phyloP scores from a whole-genome alignment of 2,329 filamentous ascomycete genomes.

The Erysiphe pulchra region DNA sequence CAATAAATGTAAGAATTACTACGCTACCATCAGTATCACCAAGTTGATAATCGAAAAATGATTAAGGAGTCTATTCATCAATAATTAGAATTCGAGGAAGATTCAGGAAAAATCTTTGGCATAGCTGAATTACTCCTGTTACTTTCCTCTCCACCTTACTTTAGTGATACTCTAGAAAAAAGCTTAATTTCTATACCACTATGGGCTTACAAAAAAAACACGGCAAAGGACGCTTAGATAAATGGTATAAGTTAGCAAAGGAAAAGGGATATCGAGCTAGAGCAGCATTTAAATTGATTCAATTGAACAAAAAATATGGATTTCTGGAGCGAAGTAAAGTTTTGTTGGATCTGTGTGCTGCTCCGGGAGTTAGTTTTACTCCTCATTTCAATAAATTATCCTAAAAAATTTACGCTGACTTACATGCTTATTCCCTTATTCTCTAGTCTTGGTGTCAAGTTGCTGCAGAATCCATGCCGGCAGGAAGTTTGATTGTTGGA shows the following conservation, averaged over 20 bases:
- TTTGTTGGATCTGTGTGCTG: conserved; percentile 87
- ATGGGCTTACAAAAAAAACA: conserved; percentile 99
- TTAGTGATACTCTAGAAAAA: conserved; percentile 11
- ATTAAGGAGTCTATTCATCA: too few relatives aligned
- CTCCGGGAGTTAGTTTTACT: conserved; percentile 45
- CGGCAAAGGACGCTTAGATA: conserved; percentile 93
- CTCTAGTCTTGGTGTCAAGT: conserved; percentile 85
- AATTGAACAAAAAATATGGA: conserved; percentile 97
- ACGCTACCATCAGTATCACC: too few relatives aligned
- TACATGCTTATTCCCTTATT: conserved; percentile 1
- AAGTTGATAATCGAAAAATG: too few relatives aligned
- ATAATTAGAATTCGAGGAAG: too few relatives aligned
- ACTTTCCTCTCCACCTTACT: too few relatives aligned
- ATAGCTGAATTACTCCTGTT: too few relatives aligned
- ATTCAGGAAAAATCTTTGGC: too few relatives aligned
- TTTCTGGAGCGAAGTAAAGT: conserved; percentile 95
- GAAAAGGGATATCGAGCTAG: conserved; percentile 91
- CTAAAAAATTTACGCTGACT: too few relatives aligned
- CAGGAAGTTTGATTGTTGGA: conserved; percentile 70
- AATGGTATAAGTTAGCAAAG: conserved; percentile 97
- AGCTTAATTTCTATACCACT: conserved; percentile 3
- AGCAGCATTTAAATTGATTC: conserved; percentile 93
- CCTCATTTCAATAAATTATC: neutral
- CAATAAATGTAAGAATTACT: too few relatives aligned
- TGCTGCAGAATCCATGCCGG: conserved; percentile 81